Conservation (phyloP, 768 basidiomycete genomes). For the Podaxis pistillaris region DNA sequence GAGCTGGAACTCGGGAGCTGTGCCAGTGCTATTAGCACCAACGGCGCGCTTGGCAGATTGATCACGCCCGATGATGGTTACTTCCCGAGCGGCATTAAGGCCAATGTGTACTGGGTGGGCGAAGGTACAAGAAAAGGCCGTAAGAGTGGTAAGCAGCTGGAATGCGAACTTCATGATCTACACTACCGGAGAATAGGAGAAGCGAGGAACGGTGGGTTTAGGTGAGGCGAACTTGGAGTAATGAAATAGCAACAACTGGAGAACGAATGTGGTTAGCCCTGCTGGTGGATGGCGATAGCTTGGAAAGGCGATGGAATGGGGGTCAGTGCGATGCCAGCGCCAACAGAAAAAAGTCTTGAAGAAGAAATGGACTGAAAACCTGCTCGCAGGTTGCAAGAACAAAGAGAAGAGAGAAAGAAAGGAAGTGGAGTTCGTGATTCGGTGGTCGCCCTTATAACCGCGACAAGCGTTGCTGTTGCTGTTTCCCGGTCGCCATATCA, state of each 20-base stretch:
- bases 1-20: constrained; percentile 22
- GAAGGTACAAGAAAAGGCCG: constrained; percentile 17
- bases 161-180: constrained; percentile 18
- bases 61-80: constrained; percentile 20
- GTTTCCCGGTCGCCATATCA: not conserved
- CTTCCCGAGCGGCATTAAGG: constrained; percentile 14
- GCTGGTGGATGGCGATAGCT: not conserved
- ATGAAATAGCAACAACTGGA: not conserved
- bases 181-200: constrained; percentile 4
- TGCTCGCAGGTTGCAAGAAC: not conserved
- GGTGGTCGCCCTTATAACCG: not conserved
- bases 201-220: not conserved
- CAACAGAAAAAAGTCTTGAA: not conserved
- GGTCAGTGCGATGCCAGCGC: not conserved
- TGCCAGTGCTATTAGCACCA: not conserved
- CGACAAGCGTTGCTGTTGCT: not conserved
- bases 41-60: constrained; percentile 16
- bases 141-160: constrained; percentile 16
- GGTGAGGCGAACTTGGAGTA: not conserved
- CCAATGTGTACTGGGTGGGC: constrained; percentile 20
- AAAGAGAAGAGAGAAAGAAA: not conserved
- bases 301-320: not conserved
- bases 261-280: not conserved
- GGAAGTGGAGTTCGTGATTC: not conserved
- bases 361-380: not conserved